Conservation (phyloP, 768 basidiomycete species). For the Suillus alpinus region DNA sequence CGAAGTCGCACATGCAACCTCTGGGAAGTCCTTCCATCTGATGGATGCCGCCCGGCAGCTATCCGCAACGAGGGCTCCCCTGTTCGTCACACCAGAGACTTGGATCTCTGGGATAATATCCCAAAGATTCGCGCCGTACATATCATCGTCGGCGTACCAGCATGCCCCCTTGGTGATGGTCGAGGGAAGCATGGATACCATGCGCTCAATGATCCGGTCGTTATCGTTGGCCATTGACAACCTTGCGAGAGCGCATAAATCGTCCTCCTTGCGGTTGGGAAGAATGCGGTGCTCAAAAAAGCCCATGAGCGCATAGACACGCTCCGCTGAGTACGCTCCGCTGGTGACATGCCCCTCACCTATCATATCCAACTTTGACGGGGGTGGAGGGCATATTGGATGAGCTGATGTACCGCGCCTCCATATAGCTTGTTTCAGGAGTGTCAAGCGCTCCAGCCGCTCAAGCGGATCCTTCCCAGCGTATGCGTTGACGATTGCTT, state of each 20-base stretch:
- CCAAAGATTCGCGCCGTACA: slow-evolving; percentile 15
- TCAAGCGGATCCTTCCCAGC: slow-evolving; percentile 6
- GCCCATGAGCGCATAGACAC: slow-evolving; percentile 20
- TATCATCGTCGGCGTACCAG: slow-evolving; percentile 20
- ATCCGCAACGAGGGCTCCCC: slow-evolving; percentile 15
- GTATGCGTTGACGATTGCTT: slow-evolving; percentile 12
- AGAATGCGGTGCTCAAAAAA: slow-evolving; percentile 20
- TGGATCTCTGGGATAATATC: slow-evolving; percentile 16
- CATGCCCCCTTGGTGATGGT: background rate
- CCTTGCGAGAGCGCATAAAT: slow-evolving; percentile 13
- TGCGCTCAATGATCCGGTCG: slow-evolving; percentile 18
- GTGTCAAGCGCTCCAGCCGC: slow-evolving; percentile 13
- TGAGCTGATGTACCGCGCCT: slow-evolving; percentile 8
- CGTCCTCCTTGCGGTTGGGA: slow-evolving; percentile 10
- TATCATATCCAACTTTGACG: background rate
- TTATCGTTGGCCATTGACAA: slow-evolving; percentile 21
- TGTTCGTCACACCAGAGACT: slow-evolving; percentile 14
- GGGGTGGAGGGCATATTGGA: background rate
- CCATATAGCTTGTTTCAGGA: slow-evolving; percentile 17
- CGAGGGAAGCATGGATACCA: slow-evolving; percentile 16
- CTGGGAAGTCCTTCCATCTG: slow-evolving; percentile 19
- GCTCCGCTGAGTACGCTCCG: slow-evolving; percentile 13
- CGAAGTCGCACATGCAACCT: slow-evolving; percentile 5
- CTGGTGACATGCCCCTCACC: background rate
- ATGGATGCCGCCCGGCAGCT: slow-evolving; percentile 15